Conservation (phyloP, 2,329 filamentous ascomycete species). For the Cercospora berteroae region DNA sequence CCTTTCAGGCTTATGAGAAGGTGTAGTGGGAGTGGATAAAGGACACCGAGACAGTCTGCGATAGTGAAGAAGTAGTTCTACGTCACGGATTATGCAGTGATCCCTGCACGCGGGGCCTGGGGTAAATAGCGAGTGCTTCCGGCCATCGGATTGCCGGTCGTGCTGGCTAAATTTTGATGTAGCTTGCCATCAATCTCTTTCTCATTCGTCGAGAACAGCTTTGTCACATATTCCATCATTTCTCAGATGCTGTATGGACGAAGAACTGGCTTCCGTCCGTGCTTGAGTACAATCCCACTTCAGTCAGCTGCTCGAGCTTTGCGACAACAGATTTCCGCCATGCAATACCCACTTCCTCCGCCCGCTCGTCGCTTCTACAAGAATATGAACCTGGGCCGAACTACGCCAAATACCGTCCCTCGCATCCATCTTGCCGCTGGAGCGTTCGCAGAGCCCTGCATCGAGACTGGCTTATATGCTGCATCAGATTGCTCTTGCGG, state of each 20-base stretch:
- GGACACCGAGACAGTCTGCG: background rate
- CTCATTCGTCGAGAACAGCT: background rate
- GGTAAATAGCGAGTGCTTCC: background rate
- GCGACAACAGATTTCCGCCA: background rate
- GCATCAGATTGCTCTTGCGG: background rate
- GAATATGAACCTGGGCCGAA: background rate
- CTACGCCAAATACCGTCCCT: background rate
- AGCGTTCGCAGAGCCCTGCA: background rate
- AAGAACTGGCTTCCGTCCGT: background rate
- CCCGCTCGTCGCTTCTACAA: background rate
- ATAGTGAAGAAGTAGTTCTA: background rate
- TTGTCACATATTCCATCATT: background rate
- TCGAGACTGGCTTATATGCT: background rate
- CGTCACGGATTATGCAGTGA: background rate
- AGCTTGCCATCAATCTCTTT: background rate
- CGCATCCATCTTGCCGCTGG: background rate
- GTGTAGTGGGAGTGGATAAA: background rate
- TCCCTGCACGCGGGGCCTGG: background rate
- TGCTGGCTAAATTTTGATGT: background rate
- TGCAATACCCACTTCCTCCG: background rate
- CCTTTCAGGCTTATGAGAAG: background rate
- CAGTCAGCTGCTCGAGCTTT: background rate
- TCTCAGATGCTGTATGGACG: background rate
- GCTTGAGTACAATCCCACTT: background rate
- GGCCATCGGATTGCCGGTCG: background rate